Evolutionary conservation across 345 rosid genomes (phyloP).

Genomic region (Euphorbia peplus): DNA sequence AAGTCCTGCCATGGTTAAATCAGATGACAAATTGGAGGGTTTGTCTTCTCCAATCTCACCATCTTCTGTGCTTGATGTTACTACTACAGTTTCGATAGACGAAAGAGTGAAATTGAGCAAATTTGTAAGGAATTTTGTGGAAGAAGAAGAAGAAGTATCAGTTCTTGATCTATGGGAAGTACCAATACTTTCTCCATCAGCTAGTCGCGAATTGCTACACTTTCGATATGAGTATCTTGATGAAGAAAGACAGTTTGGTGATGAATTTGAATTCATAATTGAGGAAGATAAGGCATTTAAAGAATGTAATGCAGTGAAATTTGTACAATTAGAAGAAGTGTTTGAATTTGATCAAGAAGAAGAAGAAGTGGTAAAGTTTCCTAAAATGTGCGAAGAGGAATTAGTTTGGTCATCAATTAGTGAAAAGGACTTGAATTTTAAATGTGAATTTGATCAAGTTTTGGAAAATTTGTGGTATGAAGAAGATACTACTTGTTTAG

Average conservation of each 20-base stretch:
- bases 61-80: no score
- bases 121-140: background rate
- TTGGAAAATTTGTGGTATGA: background rate
- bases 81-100: no score
- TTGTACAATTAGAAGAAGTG: background rate
- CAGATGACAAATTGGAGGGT: background rate
- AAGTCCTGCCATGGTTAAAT: no score
- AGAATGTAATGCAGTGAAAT: background rate
- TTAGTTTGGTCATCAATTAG: background rate
- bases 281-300: background rate
- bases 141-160: background rate
- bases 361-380: background rate
- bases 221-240: background rate
- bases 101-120: no score
- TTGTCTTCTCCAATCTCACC: no score
- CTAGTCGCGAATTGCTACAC: background rate
- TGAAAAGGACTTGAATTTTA: background rate
- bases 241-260: background rate
- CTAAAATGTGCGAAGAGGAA: background rate
- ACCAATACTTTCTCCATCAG: background rate
- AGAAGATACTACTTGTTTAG: background rate
- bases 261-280: background rate
- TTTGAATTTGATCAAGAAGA: background rate
- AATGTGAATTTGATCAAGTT: background rate
- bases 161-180: background rate